Evolutionary conservation across 1,284 basidiomycete species (phyloP).

Genomic region (Cryptococcus sp.): DNA sequence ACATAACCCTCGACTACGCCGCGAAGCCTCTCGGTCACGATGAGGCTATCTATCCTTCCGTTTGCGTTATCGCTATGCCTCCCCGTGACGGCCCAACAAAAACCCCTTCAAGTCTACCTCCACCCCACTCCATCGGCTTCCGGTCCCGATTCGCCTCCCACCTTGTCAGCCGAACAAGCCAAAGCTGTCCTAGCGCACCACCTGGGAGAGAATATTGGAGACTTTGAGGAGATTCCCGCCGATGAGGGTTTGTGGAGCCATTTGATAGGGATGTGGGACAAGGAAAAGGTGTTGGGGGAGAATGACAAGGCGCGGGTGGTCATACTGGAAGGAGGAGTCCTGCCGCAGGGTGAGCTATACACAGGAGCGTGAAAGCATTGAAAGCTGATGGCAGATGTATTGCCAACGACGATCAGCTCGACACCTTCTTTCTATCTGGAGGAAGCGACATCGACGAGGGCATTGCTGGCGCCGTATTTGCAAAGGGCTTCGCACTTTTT

Average conservation of each 20-base stretch:
- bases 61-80: slow-evolving; percentile 10
- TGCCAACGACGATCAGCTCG: slow-evolving; percentile 25
- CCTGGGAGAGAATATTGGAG: slow-evolving; percentile 32
- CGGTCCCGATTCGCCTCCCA: slow-evolving; percentile 19
- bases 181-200: slow-evolving; percentile 44
- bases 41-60: slow-evolving; percentile 10
- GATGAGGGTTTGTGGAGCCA: slow-evolving; percentile 43
- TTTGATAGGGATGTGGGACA: slow-evolving; percentile 29
- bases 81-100: slow-evolving; percentile 16
- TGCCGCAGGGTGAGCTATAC: slow-evolving; percentile 30
- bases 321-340: slow-evolving; percentile 37
- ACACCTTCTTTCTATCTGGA: slow-evolving; percentile 38
- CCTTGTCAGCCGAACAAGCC: slow-evolving; percentile 39
- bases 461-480: slow-evolving; percentile 38
- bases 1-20: no score
- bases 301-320: slow-evolving; percentile 32
- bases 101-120: slow-evolving; percentile 43
- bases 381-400: slow-evolving; percentile 24
- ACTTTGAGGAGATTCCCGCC: slow-evolving; percentile 35
- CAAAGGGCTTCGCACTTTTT: slow-evolving; percentile 32
- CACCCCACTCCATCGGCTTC: slow-evolving; percentile 34
- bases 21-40: no score
- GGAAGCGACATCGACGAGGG: slow-evolving; percentile 17
- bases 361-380: neutral
- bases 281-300: slow-evolving; percentile 7